Evolutionary conservation across 805 yeast genomes (phyloP), one percentile per base, ranked within the genome.

Genomic region (Starmerella bacillaris): DNA sequence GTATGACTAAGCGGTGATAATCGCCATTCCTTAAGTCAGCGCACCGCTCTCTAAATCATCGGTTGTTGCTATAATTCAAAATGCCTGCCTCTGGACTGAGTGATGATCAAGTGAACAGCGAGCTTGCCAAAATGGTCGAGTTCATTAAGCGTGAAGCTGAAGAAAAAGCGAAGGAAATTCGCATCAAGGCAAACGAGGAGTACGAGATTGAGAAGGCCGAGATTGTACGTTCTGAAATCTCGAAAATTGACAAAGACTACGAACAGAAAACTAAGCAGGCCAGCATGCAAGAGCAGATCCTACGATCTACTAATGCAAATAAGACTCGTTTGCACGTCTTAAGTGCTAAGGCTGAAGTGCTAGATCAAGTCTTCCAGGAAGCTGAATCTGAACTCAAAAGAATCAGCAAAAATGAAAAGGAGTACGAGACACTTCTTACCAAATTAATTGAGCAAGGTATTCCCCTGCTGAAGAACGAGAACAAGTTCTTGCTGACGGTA

Each of bases 111-210:
- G 96, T 86, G 48, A 83, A 78, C 54, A 82, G 82, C 50, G 98
- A 89, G 66, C 78, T 89, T 60, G 74, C 75, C 58, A 89, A 89
- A 67, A 89, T 89, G 95, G 93, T 86, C 57, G 84, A 92, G 55
- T 89, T 89, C 74, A 89, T 89, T 70, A 80, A 78, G 63, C 89
- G 86, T 70, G 99, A 89, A 64, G 99, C 99, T 27, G 92, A 84
- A 53, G 99, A 89, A 60, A 89, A 89, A 64, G 94, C 96, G 47
- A 80, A 79, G 58, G 99, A 89, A 61, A 83, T 89, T 54, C 74
- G 69, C 56, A 67, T 89, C 51, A 92, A 89, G 64, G 94, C 96
- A 30, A 94, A 92, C 57, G 98, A 89, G 60, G 99, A 89, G 63
- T 89, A 86, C 57, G 96, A 89, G 60, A 84, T 89, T 51, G 98